These are phyloP conservation scores for Akebia trifoliata DNA, from an alignment of 164 flowering plant species.

Conservation along the genomic window DNA sequence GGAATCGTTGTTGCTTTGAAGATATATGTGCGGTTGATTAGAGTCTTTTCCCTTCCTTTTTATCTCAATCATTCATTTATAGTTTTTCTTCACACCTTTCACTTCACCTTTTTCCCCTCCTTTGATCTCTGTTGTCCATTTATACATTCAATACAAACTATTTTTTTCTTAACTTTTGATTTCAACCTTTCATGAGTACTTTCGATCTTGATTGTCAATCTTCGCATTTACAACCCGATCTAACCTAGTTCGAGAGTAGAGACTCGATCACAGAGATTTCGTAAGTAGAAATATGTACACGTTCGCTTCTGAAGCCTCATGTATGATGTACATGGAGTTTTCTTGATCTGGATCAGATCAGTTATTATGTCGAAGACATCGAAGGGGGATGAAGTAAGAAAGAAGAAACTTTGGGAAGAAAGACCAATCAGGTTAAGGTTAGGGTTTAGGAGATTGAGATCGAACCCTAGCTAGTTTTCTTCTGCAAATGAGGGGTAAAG, in stretches of 20 bases:
- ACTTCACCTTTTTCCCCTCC: conserved; percentile 20
- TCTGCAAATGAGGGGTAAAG: conserved; percentile 28
- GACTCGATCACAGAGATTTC: conserved; percentile 46
- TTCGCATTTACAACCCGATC: conserved; percentile 20
- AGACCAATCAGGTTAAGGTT: conserved; percentile 23
- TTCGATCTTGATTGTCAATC: conserved; percentile 19
- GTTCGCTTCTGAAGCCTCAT: conserved; percentile 20
- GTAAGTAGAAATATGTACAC: conserved; percentile 30
- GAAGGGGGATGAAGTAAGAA: conserved; percentile 15
- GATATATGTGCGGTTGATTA: conserved; percentile 40
- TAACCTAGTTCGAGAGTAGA: conserved; percentile 45
- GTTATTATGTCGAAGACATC: conserved; percentile 36
- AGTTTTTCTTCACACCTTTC: conserved; percentile 39
- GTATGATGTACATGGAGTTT: conserved; percentile 36
- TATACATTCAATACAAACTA: conserved; percentile 61
- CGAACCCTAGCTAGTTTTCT: conserved; percentile 26
- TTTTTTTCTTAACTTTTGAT: conserved; percentile 26
- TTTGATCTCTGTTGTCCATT: conserved; percentile 56
- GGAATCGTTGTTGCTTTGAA: conserved; percentile 38
- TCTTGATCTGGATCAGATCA: conserved; percentile 57
- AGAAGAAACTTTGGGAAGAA: conserved; percentile 12
- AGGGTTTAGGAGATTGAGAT: conserved; percentile 29
- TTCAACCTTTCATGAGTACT: conserved; percentile 35
- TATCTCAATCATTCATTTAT: conserved; percentile 59
- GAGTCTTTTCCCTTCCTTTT: conserved; percentile 46